phyloP scores from a whole-genome alignment of 768 basidiomycete species.

The Rickenella mellea region DNA sequence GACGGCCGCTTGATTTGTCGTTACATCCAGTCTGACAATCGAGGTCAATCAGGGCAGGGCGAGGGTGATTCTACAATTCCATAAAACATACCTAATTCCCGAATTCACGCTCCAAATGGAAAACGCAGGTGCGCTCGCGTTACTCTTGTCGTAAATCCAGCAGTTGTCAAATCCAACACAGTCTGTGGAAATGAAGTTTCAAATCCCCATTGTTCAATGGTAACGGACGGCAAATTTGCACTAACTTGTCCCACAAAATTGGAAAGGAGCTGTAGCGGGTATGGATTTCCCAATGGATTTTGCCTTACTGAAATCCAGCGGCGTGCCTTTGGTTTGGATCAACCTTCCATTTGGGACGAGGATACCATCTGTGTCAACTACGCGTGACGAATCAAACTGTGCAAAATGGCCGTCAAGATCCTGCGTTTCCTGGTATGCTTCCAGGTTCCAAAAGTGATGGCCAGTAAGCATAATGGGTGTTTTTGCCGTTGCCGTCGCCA shows the following conservation, averaged over 20 bases:
- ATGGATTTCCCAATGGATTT: constrained; percentile 29
- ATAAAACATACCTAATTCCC: constrained; percentile 33
- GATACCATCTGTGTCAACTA: constrained; percentile 29
- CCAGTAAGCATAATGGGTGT: constrained; percentile 52
- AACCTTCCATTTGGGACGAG: constrained; percentile 30
- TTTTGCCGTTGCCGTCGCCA: constrained; percentile 37
- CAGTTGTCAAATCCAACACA: constrained; percentile 41
- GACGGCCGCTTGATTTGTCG: constrained; percentile 40
- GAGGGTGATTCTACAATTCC: neutral
- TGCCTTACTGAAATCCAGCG: constrained; percentile 34
- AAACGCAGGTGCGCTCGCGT: constrained; percentile 19
- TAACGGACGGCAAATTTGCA: neutral
- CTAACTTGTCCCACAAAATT: constrained; percentile 31
- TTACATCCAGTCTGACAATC: constrained; percentile 37
- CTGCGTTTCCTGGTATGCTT: constrained; percentile 38
- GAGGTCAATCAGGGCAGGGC: too few species aligned
- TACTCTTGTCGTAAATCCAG: constrained; percentile 30
- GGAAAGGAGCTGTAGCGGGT: constrained; percentile 24
- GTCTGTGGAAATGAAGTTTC: constrained; percentile 19
- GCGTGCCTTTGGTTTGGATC: constrained; percentile 24
- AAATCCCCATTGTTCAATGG: neutral
- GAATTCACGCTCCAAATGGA: constrained; percentile 39
- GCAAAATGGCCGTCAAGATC: constrained; percentile 26
- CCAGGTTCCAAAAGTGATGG: constrained; percentile 49
- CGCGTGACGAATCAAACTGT: constrained; percentile 27